Evolutionary conservation across 176 grass and related monocot species (phyloP), one percentile per base, ranked within the genome.

Genomic region (Phragmites australis): DNA sequence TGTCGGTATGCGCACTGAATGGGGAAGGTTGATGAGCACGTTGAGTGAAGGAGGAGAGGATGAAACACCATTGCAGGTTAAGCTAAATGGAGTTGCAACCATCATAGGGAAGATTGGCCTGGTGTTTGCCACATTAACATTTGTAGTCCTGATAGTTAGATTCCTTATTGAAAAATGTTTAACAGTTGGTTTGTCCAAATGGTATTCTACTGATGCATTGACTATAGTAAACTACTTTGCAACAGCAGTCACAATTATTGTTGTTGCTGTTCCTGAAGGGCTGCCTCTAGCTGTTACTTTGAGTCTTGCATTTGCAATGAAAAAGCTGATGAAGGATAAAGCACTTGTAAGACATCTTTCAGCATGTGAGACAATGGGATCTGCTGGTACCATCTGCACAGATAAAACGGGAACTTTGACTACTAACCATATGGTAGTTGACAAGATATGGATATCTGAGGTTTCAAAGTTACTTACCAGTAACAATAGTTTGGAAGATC

Each of bases 271-370:
- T 83, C 95, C 95, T 75, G 95, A 98, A 78, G 95, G 95, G 43
- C 76, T 98, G 53, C 94, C 94, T 17, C 81, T 97, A 77, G 94
- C 94, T 49, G 94, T 97, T 65, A 97, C 94, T 75, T 80, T 94
- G 74, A 98, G 95, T 85, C 95, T 98, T 80, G 95, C 95, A 65
- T 98, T 93, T 91, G 95, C 95, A 50, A 98, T 98, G 95, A 98
- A 98, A 73, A 91, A 98, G 68, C 82, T 98, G 81, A 98, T 98
- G 95, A 65, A 91, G 65, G 92, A 98, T 45, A 98, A 93, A 85
- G 95, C 95, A 59, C 90, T 98, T 69, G 92, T 98, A 45, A 82
- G 92, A 46, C 95, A 98, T 76, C 75, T 94, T 75, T 87, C 95
- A 71, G 88, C 92, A 55, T 98, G 96, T 71, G 96, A 98, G 74